Conservation (phyloP, 106 monocot species). For the Acorus gramineus region DNA sequence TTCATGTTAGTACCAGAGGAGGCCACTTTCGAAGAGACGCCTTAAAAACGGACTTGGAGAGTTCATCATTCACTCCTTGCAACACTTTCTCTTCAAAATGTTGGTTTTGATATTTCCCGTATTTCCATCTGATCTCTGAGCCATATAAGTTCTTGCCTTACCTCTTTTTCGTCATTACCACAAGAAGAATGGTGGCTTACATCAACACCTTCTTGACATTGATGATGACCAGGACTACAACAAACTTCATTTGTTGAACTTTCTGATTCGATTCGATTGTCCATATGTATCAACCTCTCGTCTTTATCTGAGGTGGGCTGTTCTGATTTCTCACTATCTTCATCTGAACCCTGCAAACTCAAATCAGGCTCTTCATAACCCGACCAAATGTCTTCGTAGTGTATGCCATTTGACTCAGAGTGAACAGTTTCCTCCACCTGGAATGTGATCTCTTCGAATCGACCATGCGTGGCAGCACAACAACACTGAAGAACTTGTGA, state of each 20-base stretch:
- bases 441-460: conserved; percentile 72
- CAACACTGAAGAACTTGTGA: conserved; percentile 12
- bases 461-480: conserved; percentile 47
- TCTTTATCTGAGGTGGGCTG: not conserved
- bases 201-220: not conserved
- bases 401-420: conserved; percentile 4
- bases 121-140: conserved; percentile 22
- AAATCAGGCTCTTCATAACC: conserved; percentile 9
- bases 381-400: too few species aligned
- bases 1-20: not conserved
- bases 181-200: not conserved
- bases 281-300: conserved; percentile 2
- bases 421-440: conserved; percentile 26
- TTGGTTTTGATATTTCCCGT: conserved; percentile 3
- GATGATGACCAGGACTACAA: not conserved
- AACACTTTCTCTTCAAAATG: conserved; percentile 6
- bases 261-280: not conserved
- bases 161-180: conserved; percentile 20
- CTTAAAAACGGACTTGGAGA: conserved; percentile 16
- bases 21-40: not conserved
- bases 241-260: not conserved
- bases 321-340: conserved; percentile 4
- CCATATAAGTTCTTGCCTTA: conserved; percentile 16
- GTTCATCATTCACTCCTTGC: not conserved
- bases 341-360: conserved; percentile 10